Evolutionary conservation across 1,139 yeast genomes (phyloP), one percentile per base, ranked within the genome.

Genomic region (Zygosaccharomyces pseudobailii): DNA sequence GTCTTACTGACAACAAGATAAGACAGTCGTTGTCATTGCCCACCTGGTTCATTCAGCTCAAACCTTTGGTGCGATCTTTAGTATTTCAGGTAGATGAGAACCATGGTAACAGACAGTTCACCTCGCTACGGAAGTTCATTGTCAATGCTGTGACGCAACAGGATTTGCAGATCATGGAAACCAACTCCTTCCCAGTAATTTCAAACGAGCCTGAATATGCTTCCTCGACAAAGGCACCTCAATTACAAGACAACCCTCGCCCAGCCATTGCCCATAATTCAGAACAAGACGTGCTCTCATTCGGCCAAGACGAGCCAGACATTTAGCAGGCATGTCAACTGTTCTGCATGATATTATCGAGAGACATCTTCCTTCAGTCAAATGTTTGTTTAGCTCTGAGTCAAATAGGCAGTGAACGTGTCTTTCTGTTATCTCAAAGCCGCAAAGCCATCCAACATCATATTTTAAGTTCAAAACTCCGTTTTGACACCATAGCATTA

Each of bases 131-230:
- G 43, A 69, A 69, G 46, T 65, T 68, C 40, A 52, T 60, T 6
- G 49, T 69, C 3, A 64, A 68, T 45, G 73, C 70, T 2, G 57
- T 70, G n/a, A 67, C 71, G 1, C 57, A 58, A 35, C 58, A 63
- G 35, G 73, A 70, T 49, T 38, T 68, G 13, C 51, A 55, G 9
- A 58, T 66, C 6, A 59, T 67, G 42, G 58, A 59, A 24, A 30
- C 50, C 17, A 49, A 52, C 37, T 45, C 48, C 10, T 54, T 55
- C 28, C 53, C 56, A 8, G 40, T 50, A 22, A 50, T 35, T 20
- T 43, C 44, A 2, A 42, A 43, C n/a, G 51, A 50, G 13, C 47
- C 53, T 3, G 59, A 57, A 35, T 55, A 50, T 42, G 48, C 40
- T 9, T 32, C 34, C 22, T 33, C 34, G 13, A 40, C 41, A n/a